Evolutionary conservation across 352 stramenopile species (phyloP).

Genomic region (Pythium apleroticum): DNA sequence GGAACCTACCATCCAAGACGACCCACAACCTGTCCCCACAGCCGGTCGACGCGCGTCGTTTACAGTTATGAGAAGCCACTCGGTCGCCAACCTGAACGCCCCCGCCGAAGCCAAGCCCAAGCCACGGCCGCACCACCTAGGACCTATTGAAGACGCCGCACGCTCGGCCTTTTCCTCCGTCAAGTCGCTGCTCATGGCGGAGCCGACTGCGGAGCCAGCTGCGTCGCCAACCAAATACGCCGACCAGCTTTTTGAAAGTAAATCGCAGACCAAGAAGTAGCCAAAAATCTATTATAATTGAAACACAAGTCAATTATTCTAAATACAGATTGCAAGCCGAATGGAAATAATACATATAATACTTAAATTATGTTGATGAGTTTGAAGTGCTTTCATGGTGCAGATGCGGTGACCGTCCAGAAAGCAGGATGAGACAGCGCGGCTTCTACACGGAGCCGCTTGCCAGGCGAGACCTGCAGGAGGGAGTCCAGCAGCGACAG

Average conservation of each 20-base stretch:
- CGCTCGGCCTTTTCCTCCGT: neutral
- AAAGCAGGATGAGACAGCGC: conserved; percentile 32
- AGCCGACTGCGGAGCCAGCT: neutral
- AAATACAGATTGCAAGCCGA: too few relatives aligned
- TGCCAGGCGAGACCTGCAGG: conserved; percentile 46
- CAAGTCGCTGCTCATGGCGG: conserved; percentile 12
- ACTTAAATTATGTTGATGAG: too few relatives aligned
- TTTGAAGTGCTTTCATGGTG: neutral
- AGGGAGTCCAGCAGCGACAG: conserved; percentile 48
- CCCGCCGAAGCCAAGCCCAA: neutral
- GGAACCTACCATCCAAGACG: neutral
- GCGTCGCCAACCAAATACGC: conserved; percentile 22
- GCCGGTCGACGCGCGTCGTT: conserved; percentile 1
- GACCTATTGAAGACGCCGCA: neutral
- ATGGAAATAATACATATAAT: too few relatives aligned
- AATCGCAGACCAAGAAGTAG: neutral
- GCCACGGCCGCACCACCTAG: neutral
- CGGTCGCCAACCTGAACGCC: neutral
- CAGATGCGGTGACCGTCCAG: neutral
- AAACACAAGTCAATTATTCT: too few relatives aligned
- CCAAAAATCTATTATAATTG: too few relatives aligned
- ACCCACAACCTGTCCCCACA: neutral
- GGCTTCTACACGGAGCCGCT: conserved; percentile 36
- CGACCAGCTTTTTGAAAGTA: conserved; percentile 22
- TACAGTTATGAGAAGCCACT: neutral